Percentiles rank a stretch among this genome's conserved stretches.
Conservation (phyloP, 768 basidiomycete genomes). For the Heimioporus sp. region DNA sequence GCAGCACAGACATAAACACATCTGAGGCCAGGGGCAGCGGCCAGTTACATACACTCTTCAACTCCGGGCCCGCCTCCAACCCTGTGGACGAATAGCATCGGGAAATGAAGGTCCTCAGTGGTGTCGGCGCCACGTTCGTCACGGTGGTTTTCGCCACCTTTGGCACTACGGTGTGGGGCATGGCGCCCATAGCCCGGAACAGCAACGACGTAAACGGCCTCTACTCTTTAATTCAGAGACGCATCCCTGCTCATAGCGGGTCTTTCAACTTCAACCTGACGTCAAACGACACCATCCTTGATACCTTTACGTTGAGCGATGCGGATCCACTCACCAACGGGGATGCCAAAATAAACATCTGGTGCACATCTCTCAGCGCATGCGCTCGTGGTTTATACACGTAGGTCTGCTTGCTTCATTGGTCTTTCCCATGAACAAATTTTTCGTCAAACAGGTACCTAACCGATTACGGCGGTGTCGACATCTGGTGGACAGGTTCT, state of each 20-base stretch:
- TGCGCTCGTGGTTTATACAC: conserved; percentile 39
- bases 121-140: not conserved
- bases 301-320: conserved; percentile 36
- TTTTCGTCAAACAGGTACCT: conserved; percentile 27
- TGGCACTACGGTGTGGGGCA: not conserved
- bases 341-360: conserved; percentile 22
- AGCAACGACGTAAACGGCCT: conserved; percentile 26
- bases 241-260: conserved; percentile 31
- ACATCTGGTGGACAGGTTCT: conserved; percentile 46
- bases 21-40: no score
- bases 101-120: not conserved
- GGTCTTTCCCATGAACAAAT: no score
- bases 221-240: conserved; percentile 34
- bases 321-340: conserved; percentile 4
- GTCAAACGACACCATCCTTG: conserved; percentile 16
- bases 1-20: no score
- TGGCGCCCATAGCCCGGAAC: not conserved
- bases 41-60: no score
- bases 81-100: not conserved
- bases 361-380: conserved; percentile 36
- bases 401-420: conserved; percentile 22
- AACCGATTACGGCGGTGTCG: conserved; percentile 36
- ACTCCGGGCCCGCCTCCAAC: no score
- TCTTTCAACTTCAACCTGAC: conserved; percentile 33
- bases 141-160: not conserved